phyloP scores from a whole-genome alignment of 306 rosid genomes.

The Crotalaria pallida region DNA sequence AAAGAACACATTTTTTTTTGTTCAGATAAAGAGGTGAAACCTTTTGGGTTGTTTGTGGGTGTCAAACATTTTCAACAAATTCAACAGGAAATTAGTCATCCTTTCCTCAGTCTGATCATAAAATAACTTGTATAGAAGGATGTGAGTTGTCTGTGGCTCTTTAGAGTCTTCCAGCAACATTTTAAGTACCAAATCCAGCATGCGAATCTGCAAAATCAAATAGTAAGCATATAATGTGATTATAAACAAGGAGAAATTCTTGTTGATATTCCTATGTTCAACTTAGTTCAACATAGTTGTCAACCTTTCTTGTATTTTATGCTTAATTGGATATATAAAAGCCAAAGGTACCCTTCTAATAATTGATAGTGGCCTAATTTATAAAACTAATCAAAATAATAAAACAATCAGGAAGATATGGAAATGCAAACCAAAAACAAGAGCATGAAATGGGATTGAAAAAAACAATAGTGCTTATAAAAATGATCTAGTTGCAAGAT shows the following conservation, averaged over 20 bases:
- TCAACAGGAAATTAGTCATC: slow-evolving; percentile 78
- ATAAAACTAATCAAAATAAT: neutral
- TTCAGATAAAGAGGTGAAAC: slow-evolving; percentile 35
- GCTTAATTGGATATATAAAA: neutral
- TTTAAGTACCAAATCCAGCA: slow-evolving; percentile 81
- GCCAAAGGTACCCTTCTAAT: neutral
- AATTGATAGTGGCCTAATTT: neutral
- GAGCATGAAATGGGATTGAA: neutral
- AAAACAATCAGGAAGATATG: slow-evolving; percentile 5
- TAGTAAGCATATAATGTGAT: slow-evolving; percentile 23
- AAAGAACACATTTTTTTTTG: neutral
- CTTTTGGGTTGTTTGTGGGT: slow-evolving; percentile 83
- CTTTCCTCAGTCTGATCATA: slow-evolving; percentile 97
- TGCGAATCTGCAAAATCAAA: slow-evolving; percentile 60
- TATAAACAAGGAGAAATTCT: slow-evolving; percentile 14
- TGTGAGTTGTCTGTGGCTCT: slow-evolving; percentile 85
- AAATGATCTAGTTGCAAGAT: neutral
- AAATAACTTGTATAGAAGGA: slow-evolving; percentile 89
- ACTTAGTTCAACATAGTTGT: neutral
- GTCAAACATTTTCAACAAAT: slow-evolving; percentile 71
- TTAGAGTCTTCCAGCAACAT: slow-evolving; percentile 68
- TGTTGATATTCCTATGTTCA: neutral
- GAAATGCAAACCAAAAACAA: slow-evolving; percentile 11
- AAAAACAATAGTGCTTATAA: neutral
- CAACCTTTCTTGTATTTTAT: neutral